Evolutionary conservation across 176 grass and related monocot species (phyloP), one percentile per base, ranked within the genome.

Genomic region (Calamus simplicifolius): DNA sequence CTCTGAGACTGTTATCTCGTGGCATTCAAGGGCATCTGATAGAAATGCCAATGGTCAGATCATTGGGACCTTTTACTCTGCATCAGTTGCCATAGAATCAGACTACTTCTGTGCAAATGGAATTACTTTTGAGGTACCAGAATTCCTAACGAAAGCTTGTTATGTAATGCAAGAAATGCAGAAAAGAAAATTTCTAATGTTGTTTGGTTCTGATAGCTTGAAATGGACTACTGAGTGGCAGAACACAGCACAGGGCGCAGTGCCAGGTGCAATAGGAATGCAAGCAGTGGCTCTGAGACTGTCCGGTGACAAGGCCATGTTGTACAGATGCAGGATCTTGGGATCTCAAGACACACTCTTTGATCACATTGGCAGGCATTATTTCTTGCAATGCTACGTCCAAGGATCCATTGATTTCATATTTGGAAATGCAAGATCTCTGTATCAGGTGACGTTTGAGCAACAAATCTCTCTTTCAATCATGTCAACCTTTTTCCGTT

Each of bases 321-420:
- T 98, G 51, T 85, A 89, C 62, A 60, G 70, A 59, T 92, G 93
- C 79, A 82, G 75, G 54, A 75, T 98, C 27, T 71, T 89, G 76
- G 93, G 93, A 13, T 75, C 87, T 4, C 93, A 98, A 70, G 93
- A 98, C 73, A 98, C 93, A 51, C 79, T 98, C 4, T 98, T 98
- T 59, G 93, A 98, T 78, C 80, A 98, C 66, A 77, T 73, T 49
- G 93, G 93, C 7, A 69, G 93, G 51, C 87, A 98, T 66, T 98
- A 80, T 78, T 66, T 88, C 54, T 82, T 65, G 61, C 51, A 81
- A 49, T 85, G 93, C 66, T 85, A 88, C 52, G 89, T 98, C 75
- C 84, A 98, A 76, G 93, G 93, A n/a, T 98, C 93, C 72, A 98
- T 98, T 2, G 93, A 98, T 60, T 89, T 98, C 78, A 98, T 98